Conservation (phyloP, 305 asterid genomes). For the Plantago coronopus region DNA sequence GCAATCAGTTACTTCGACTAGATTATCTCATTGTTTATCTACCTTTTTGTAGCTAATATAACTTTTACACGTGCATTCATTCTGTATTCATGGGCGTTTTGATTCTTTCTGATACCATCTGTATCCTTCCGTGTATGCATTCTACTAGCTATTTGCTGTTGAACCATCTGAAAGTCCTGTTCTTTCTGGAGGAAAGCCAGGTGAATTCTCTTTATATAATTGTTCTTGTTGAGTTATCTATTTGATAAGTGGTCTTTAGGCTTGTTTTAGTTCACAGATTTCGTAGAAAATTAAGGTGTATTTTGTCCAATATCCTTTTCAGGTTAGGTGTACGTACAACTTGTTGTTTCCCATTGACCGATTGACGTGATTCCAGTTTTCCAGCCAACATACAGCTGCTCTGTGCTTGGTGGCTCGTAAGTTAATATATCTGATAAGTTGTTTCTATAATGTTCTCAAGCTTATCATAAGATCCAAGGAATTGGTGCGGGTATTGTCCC, state of each 20-base stretch:
- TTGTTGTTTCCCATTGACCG: neutral
- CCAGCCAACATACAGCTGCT: neutral
- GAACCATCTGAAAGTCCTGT: conserved; percentile 89
- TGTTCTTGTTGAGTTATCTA: no score
- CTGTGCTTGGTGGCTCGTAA: conserved; percentile 6
- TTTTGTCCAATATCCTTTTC: no score
- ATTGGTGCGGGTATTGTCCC: conserved; percentile 94
- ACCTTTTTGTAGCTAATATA: no score
- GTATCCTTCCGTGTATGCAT: conserved; percentile 4
- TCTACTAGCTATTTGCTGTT: conserved; percentile 58
- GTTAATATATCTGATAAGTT: conserved; percentile 13
- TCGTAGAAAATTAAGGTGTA: no score
- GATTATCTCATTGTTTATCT: no score
- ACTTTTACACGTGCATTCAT: no score
- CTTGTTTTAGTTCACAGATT: no score
- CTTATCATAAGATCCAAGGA: conserved; percentile 96
- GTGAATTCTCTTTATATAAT: conserved; percentile 39
- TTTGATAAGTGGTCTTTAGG: no score
- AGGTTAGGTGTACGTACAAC: no score
- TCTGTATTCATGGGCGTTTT: no score
- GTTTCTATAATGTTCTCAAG: conserved; percentile 38
- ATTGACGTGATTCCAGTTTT: conserved; percentile 1
- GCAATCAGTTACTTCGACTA: no score
- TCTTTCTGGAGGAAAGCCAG: conserved; percentile 93
- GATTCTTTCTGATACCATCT: neutral